These are phyloP conservation scores for Rachicladosporium sp. DNA, from an alignment of 2,329 filamentous ascomycete genomes.

Conservation along the genomic window DNA sequence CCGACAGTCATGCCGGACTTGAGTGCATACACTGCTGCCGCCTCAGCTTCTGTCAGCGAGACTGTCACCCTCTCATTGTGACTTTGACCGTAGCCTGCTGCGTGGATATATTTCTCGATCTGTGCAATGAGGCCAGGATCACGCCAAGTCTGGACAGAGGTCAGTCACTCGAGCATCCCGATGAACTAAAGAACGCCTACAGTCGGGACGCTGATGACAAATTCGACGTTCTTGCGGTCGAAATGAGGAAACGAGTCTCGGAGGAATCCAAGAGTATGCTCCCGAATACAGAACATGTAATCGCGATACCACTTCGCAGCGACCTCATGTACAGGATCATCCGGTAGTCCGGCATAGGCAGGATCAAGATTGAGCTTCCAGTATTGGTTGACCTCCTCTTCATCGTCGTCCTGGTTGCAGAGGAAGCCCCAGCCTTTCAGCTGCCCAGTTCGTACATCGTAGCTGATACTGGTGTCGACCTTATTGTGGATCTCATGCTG, in stretches of 20 bases:
- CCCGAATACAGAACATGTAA: conserved; percentile 7
- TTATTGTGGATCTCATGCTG: conserved; percentile 10
- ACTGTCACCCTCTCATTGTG: conserved; percentile 18
- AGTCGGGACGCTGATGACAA: conserved; percentile 10
- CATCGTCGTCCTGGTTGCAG: conserved; percentile 7
- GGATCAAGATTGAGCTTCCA: conserved; percentile 16
- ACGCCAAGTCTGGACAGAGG: conserved; percentile 8
- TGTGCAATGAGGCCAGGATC: conserved; percentile 8
- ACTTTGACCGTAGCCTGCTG: conserved; percentile 3
- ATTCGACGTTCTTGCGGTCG: conserved; percentile 6
- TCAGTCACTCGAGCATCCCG: not conserved
- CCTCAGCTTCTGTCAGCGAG: conserved; percentile 42
- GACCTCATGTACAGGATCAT: conserved; percentile 2
- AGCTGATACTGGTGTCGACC: conserved; percentile 10
- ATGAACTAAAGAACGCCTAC: not conserved
- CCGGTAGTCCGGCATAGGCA: conserved; percentile 3
- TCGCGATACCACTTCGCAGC: conserved; percentile 9
- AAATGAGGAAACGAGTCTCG: conserved; percentile 4
- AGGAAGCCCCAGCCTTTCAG: conserved; percentile 12
- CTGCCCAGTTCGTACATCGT: conserved; percentile 1
- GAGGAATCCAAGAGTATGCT: conserved; percentile 4
- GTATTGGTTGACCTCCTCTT: conserved; percentile 6
- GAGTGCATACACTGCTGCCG: conserved; percentile 37
- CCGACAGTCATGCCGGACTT: not conserved
- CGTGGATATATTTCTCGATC: conserved; percentile 8